Evolutionary conservation across 164 flowering plant genomes (phyloP).

Genomic region (Paratinospora sagittata): DNA sequence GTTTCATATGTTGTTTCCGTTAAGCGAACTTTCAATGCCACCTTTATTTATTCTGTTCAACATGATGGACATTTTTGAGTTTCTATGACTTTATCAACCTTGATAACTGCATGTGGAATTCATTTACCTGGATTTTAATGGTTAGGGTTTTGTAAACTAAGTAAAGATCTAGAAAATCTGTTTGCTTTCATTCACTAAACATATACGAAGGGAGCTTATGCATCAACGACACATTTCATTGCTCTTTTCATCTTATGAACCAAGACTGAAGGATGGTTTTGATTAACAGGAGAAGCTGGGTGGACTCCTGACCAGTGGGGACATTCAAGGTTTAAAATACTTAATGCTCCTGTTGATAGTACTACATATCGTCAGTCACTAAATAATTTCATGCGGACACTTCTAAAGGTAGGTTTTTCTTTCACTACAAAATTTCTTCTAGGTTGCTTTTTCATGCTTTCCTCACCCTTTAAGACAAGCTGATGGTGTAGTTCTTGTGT

Average conservation of each 20-base stretch:
- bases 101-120: background rate
- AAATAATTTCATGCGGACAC: conserved; percentile 84
- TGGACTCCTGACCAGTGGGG: conserved; percentile 97
- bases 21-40: background rate
- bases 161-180: background rate
- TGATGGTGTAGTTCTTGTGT: too few species aligned
- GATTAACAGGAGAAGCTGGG: conserved; percentile 77
- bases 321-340: conserved; percentile 56
- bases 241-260: conserved; percentile 12
- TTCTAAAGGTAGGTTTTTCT: conserved; percentile 57
- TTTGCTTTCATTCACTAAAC: too few species aligned
- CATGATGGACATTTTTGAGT: too few species aligned
- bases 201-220: too few species aligned
- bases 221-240: background rate
- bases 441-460: background rate
- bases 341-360: conserved; percentile 53
- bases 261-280: conserved; percentile 14
- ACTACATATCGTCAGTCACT: conserved; percentile 54
- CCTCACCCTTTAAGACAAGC: background rate
- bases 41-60: background rate
- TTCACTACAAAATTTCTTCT: background rate
- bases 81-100: too few species aligned
- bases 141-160: background rate
- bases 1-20: background rate
- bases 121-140: background rate